A percentile compares a stretch with the other conserved stretches of the same genome.
phyloP scores from a whole-genome alignment of 1,284 basidiomycete genomes.

The Agaricales sp. region DNA sequence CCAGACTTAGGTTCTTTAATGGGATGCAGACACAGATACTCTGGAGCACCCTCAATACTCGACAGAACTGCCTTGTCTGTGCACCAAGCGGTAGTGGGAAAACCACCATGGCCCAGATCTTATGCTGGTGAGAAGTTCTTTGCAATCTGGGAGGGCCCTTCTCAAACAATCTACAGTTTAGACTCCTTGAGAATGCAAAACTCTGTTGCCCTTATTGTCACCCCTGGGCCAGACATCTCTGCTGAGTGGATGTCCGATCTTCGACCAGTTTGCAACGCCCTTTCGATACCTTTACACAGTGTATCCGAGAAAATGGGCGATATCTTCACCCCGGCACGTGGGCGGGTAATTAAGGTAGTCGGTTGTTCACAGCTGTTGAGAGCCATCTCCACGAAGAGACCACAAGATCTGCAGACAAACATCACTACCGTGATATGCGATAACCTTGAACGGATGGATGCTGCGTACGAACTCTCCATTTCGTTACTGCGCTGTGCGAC shows the following conservation, averaged over 20 bases:
- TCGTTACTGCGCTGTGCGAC: conserved; percentile 59
- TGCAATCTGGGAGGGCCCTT: too few relatives aligned
- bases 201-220: conserved; percentile 38
- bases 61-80: conserved; percentile 68
- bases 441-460: conserved; percentile 78
- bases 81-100: conserved; percentile 82
- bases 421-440: conserved; percentile 73
- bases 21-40: conserved; percentile 86
- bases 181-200: too few relatives aligned
- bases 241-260: conserved; percentile 41
- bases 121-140: conserved; percentile 49
- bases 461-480: conserved; percentile 76
- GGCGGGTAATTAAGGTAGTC: conserved; percentile 42
- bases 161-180: too few relatives aligned
- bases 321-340: conserved; percentile 22
- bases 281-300: conserved; percentile 36
- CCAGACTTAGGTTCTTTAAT: conserved; percentile 56
- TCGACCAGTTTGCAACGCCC: conserved; percentile 24
- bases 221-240: conserved; percentile 39
- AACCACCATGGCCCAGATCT: conserved; percentile 60
- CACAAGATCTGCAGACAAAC: conserved; percentile 23
- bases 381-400: conserved; percentile 23
- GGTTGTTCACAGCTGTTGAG: conserved; percentile 40
- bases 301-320: conserved; percentile 13
- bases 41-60: conserved; percentile 74